Percentiles rank a stretch among this genome's conserved stretches.
Evolutionary conservation across 805 yeast genomes (phyloP).

Genomic region (Wickerhamiella alocasiicola): DNA sequence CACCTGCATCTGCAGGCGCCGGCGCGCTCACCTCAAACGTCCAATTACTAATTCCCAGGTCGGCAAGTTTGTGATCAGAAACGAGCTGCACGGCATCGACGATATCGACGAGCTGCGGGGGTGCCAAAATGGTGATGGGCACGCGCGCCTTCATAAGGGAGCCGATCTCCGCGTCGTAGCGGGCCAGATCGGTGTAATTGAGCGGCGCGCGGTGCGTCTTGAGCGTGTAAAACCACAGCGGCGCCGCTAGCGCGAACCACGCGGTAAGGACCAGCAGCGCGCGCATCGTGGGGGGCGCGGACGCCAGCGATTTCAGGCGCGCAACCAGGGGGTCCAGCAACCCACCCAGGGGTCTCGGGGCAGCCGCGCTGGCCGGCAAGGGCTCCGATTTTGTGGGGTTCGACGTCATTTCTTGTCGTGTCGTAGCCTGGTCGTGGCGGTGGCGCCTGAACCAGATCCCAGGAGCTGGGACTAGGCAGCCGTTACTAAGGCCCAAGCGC

Average conservation of each 20-base stretch:
- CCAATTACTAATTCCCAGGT: constrained; percentile 20
- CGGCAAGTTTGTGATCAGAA: constrained; percentile 29
- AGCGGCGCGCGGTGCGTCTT: constrained; percentile 49
- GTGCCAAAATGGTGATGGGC: constrained; percentile 28
- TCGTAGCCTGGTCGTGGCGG: too few species aligned
- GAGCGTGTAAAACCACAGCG: constrained; percentile 51
- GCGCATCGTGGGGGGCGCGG: constrained; percentile 8
- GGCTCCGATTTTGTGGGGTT: too few species aligned
- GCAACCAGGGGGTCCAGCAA: too few species aligned
- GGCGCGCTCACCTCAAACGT: constrained; percentile 11
- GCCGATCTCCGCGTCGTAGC: constrained; percentile 24
- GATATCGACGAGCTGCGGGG: constrained; percentile 54
- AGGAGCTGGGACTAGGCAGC: too few species aligned
- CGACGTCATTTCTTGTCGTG: too few species aligned
- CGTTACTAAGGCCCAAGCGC: too few species aligned
- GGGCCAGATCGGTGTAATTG: constrained; percentile 36
- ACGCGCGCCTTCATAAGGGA: constrained; percentile 19
- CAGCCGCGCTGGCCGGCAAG: too few species aligned
- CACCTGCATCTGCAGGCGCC: constrained; percentile 12
- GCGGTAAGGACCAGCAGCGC: constrained; percentile 11
- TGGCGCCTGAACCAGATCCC: too few species aligned
- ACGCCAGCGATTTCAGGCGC: too few species aligned
- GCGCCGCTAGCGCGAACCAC: constrained; percentile 28
- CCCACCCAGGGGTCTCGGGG: too few species aligned
- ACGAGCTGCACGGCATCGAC: constrained; percentile 41